Evolutionary conservation across 73 alveolate genomes (phyloP).

Genomic region (Paramecium tetraurelia): DNA sequence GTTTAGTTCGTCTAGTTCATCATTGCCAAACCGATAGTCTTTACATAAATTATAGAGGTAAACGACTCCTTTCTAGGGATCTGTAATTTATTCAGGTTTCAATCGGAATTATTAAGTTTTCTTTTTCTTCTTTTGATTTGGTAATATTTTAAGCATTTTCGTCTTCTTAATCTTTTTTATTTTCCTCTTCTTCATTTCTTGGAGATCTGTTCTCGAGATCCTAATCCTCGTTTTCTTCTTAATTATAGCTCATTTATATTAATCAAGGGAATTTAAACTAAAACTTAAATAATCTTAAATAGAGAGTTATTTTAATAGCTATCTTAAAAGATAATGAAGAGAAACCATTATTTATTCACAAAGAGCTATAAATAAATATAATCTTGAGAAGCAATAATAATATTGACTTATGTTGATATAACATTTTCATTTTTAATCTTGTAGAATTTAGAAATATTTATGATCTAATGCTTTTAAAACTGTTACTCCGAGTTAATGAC

Average conservation of each 20-base stretch:
- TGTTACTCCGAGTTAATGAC: not conserved
- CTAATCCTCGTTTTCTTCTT: not conserved
- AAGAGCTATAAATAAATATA: not conserved
- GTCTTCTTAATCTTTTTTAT: not conserved
- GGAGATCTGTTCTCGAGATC: not conserved
- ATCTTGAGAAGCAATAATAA: not conserved
- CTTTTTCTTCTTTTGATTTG: not conserved
- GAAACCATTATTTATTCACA: too few relatives aligned
- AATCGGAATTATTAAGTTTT: not conserved
- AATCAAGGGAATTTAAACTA: not conserved
- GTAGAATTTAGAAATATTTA: not conserved
- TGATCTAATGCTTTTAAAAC: not conserved
- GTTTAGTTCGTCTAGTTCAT: conserved; percentile 2
- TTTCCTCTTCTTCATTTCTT: not conserved
- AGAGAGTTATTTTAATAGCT: not conserved
- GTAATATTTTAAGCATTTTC: not conserved
- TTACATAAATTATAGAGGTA: not conserved
- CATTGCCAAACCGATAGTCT: not conserved
- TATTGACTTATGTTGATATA: not conserved
- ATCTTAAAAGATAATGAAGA: not conserved
- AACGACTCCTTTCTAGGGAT: conserved; percentile 1
- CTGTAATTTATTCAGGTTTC: conserved; percentile 29
- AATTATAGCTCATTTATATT: not conserved
- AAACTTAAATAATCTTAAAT: not conserved
- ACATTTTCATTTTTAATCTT: not conserved